A percentile compares a stretch with the other conserved stretches of the same genome.
Conservation (phyloP, 75 land plant genomes). For the Selaginella moellendorffii region DNA sequence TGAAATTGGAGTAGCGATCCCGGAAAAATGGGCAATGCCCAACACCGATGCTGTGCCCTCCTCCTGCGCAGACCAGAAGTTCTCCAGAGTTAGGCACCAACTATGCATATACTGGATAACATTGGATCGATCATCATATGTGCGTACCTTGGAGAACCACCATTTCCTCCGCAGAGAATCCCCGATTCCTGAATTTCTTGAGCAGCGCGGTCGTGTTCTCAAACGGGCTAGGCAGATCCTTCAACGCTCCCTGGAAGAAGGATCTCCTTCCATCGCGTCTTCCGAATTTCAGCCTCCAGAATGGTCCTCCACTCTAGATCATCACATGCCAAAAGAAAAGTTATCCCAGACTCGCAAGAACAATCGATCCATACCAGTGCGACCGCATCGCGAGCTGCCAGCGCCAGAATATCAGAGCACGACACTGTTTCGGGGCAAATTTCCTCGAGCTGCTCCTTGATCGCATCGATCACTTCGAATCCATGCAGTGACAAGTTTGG, state of each 20-base stretch:
- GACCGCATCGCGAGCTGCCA: slow-evolving; percentile 1
- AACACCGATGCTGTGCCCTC: slow-evolving; percentile 2
- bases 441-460: not conserved
- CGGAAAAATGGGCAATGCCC: slow-evolving; percentile 1
- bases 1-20: not conserved
- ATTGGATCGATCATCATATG: not conserved
- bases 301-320: not conserved
- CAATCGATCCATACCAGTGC: not conserved
- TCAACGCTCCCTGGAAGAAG: not conserved
- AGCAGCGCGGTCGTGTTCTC: not conserved
- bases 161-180: not conserved
- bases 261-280: not conserved
- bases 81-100: too few species aligned
- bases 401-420: not conserved
- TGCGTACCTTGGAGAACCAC: not conserved
- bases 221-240: not conserved
- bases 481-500: not conserved
- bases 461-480: slow-evolving; percentile 4
- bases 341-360: not conserved
- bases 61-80: not conserved
- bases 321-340: not conserved
- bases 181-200: not conserved
- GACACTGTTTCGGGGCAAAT: slow-evolving; percentile 2
- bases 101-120: not conserved
- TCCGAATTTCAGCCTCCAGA: not conserved